These are phyloP conservation scores for Nothophoma quercina DNA, from an alignment of 2,329 filamentous ascomycete species.

Conservation along the genomic window DNA sequence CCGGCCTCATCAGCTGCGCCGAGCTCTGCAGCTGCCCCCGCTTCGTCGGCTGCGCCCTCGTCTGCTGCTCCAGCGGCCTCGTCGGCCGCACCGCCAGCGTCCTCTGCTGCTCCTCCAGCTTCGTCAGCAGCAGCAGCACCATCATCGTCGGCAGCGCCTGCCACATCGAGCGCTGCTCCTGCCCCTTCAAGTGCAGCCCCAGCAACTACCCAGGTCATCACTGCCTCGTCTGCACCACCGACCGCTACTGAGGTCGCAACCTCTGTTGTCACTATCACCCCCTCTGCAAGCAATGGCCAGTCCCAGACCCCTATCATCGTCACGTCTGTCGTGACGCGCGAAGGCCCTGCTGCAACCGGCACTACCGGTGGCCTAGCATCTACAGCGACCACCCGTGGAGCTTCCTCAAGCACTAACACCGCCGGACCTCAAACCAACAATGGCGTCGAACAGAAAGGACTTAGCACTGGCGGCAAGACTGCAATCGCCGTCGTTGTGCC, in stretches of 20 bases:
- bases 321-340: slow-evolving; percentile 23
- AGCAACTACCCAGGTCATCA: slow-evolving; percentile 27
- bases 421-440: slow-evolving; percentile 22
- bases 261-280: slow-evolving; percentile 34
- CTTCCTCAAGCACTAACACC: slow-evolving; percentile 20
- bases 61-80: slow-evolving; percentile 27
- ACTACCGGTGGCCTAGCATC: slow-evolving; percentile 20
- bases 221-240: slow-evolving; percentile 33
- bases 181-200: slow-evolving; percentile 15
- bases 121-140: slow-evolving; percentile 57
- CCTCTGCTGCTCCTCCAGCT: slow-evolving; percentile 17
- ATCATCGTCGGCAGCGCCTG: slow-evolving; percentile 19
- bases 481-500: slow-evolving; percentile 94
- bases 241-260: slow-evolving; percentile 28
- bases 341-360: slow-evolving; percentile 12
- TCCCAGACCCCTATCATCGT: slow-evolving; percentile 28
- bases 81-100: slow-evolving; percentile 25
- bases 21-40: slow-evolving; percentile 17
- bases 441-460: slow-evolving; percentile 45
- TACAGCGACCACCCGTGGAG: slow-evolving; percentile 9
- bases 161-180: slow-evolving; percentile 23
- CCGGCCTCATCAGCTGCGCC: slow-evolving; percentile 14
- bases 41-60: slow-evolving; percentile 22
- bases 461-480: slow-evolving; percentile 74
- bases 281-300: slow-evolving; percentile 26